phyloP scores from a whole-genome alignment of 768 basidiomycete genomes.

The Calvatia gigantea region DNA sequence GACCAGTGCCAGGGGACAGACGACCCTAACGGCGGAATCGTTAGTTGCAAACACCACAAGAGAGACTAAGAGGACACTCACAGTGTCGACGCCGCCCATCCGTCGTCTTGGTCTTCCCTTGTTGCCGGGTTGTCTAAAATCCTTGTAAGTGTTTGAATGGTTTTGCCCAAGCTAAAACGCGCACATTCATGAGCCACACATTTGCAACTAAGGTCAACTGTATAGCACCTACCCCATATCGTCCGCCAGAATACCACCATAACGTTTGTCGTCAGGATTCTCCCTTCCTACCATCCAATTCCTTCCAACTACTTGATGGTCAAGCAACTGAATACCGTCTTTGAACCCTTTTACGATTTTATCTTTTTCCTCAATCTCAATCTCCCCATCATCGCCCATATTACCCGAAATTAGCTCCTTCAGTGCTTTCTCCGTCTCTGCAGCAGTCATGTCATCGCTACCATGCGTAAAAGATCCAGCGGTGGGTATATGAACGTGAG shows the following conservation, averaged over 20 bases:
- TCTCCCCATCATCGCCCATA: conserved; percentile 53
- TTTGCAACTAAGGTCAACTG: not conserved
- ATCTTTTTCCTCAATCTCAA: conserved; percentile 61
- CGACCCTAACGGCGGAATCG: conserved; percentile 48
- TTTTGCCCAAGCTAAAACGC: conserved; percentile 71
- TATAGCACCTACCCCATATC: conserved; percentile 70
- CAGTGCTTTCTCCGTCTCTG: conserved; percentile 74
- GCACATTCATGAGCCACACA: conserved; percentile 1
- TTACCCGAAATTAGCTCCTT: conserved; percentile 72
- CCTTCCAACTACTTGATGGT: conserved; percentile 86
- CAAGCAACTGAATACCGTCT: conserved; percentile 65
- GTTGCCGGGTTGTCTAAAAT: conserved; percentile 80
- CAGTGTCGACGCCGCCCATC: conserved; percentile 73
- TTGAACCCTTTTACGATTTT: conserved; percentile 76
- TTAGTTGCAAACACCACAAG: conserved; percentile 1
- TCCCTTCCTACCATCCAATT: conserved; percentile 89
- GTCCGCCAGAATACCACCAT: conserved; percentile 89
- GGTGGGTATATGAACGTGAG: conserved; percentile 15
- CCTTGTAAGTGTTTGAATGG: conserved; percentile 84
- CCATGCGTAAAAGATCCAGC: conserved; percentile 13
- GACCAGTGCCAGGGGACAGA: conserved; percentile 85
- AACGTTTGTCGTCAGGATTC: conserved; percentile 57
- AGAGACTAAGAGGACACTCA: conserved; percentile 29
- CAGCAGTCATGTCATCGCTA: conserved; percentile 31
- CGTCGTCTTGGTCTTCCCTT: conserved; percentile 65